Evolutionary conservation across 805 yeast species (phyloP).

Genomic region (Spathaspora arborariae): DNA sequence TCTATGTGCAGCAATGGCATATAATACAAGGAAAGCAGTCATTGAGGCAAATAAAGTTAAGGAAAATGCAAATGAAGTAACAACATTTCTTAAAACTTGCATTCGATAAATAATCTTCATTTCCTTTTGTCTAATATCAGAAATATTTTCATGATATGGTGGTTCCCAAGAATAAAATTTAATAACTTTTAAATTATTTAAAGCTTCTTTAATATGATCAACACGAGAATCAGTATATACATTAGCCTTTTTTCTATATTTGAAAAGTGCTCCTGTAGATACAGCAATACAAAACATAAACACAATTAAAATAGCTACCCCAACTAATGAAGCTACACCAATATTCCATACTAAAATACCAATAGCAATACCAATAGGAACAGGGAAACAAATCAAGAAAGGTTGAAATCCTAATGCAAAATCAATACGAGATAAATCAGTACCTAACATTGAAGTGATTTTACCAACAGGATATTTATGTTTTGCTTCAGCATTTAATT

Average conservation of each 20-base stretch:
- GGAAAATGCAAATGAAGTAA: constrained; percentile 60
- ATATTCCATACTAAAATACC: constrained; percentile 62
- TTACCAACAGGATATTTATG: constrained; percentile 62
- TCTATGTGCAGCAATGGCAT: constrained; percentile 25
- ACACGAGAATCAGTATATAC: constrained; percentile 74
- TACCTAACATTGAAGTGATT: constrained; percentile 73
- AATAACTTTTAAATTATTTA: constrained; percentile 74
- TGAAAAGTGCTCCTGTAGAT: constrained; percentile 50
- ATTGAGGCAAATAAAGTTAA: constrained; percentile 71
- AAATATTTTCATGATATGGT: constrained; percentile 60
- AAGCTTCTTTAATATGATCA: constrained; percentile 69
- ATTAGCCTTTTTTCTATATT: constrained; percentile 54
- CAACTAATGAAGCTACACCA: constrained; percentile 72
- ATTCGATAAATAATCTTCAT: constrained; percentile 56
- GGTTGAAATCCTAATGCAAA: constrained; percentile 70
- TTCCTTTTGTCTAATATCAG: constrained; percentile 57
- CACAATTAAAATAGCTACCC: constrained; percentile 53
- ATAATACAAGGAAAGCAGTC: constrained; percentile 43
- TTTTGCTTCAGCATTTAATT: constrained; percentile 53
- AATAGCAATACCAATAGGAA: constrained; percentile 58
- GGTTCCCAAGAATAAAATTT: constrained; percentile 91
- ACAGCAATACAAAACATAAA: constrained; percentile 46
- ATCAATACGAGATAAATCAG: constrained; percentile 79
- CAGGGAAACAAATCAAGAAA: constrained; percentile 59
- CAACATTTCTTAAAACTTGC: constrained; percentile 61